Percentiles rank a stretch among this genome's conserved stretches.
Evolutionary conservation across 2,329 filamentous ascomycete species (phyloP).

Genomic region (Hypoxylon rubiginosum): DNA sequence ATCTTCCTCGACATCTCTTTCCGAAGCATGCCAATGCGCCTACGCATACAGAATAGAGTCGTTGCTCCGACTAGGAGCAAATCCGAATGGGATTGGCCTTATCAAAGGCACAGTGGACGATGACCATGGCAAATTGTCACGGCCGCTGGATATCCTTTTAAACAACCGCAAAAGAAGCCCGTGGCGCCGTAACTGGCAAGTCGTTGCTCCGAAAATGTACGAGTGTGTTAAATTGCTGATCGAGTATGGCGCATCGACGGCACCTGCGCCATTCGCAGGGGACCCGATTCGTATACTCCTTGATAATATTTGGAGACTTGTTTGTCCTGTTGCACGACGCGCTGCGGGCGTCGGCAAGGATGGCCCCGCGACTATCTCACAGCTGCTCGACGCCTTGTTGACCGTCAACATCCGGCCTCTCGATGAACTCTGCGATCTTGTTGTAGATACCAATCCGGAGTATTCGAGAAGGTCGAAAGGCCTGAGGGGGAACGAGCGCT

Average conservation of each 20-base stretch:
- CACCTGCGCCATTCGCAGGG: background rate
- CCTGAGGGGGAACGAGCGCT: slow-evolving; percentile 1
- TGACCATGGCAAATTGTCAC: background rate
- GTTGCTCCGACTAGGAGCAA: no score
- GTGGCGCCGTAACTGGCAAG: no score
- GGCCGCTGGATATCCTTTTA: no score
- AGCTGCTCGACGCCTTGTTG: background rate
- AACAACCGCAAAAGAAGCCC: no score
- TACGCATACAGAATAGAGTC: no score
- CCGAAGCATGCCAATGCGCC: no score
- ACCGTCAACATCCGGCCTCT: background rate
- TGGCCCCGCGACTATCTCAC: background rate
- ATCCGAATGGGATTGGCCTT: no score
- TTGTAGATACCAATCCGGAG: background rate
- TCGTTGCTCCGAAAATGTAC: background rate
- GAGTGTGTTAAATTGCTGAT: background rate
- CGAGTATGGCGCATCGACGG: slow-evolving; percentile 2
- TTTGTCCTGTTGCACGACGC: background rate
- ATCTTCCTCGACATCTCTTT: no score
- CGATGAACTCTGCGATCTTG: slow-evolving; percentile 4
- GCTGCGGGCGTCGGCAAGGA: background rate
- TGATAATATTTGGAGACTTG: background rate
- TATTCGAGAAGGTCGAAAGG: background rate
- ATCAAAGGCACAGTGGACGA: background rate
- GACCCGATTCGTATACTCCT: background rate